Conservation (phyloP, 106 monocot species). For the Phalaenopsis equestris region DNA sequence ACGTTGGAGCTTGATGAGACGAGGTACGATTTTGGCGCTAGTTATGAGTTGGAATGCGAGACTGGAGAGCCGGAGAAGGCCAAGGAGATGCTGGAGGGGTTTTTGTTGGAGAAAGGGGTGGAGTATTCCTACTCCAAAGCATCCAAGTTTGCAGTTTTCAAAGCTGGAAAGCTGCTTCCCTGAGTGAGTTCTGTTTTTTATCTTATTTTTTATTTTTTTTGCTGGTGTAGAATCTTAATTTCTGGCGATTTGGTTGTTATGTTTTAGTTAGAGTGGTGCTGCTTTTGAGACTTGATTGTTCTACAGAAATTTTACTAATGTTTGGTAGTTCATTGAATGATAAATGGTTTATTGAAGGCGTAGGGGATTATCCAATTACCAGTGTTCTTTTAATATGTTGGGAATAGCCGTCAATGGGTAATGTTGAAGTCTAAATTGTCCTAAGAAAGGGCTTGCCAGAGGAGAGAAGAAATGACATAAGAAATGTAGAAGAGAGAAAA, state of each 20-base stretch:
- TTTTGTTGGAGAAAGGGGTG: constrained; percentile 55
- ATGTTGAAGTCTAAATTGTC: too few relatives aligned
- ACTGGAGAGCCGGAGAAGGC: constrained; percentile 65
- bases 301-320: background rate
- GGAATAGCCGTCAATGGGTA: background rate
- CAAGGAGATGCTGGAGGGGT: constrained; percentile 65
- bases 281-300: background rate
- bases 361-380: background rate
- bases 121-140: constrained; percentile 48
- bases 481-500: too few relatives aligned
- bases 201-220: background rate
- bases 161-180: constrained; percentile 65
- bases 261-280: background rate
- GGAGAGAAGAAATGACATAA: too few relatives aligned
- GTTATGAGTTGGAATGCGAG: constrained; percentile 95
- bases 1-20: constrained; percentile 93
- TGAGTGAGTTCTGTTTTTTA: constrained; percentile 16
- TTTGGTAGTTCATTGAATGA: background rate
- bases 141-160: constrained; percentile 78
- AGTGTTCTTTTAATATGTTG: background rate
- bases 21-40: constrained; percentile 69
- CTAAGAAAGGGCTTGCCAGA: too few relatives aligned
- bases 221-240: background rate
- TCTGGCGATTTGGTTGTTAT: background rate
- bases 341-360: background rate